Base-by-base conservation (phyloP, 108 stramenopile genomes). In the Cyclostephanos invisitatus region DNA sequence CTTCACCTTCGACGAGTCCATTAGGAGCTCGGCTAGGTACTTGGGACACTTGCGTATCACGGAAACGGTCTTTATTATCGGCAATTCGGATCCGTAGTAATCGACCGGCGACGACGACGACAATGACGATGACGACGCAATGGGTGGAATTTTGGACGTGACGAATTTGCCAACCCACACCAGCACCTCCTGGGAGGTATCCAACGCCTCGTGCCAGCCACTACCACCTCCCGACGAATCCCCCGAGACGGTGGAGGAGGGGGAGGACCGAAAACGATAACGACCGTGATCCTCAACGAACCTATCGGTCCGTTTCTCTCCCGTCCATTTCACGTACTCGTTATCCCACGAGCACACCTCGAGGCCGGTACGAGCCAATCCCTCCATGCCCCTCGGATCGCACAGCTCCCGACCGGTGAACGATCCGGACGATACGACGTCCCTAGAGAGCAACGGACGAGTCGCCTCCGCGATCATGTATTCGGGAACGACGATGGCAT, bases 1-100 rank as follows among this genome's bases (percentile, higher is more conserved):
- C 24, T 83, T 80, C 27, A 95, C 91, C 57, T 72, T 83, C 28
- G 57, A 70, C 22, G 90, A 92, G 70, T 95, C 91, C 90, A 95
- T 85, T 18, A 95, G 53, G 55, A 95, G 65, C 12, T 86, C 85
- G 10, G 87, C 87, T 55, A 95, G 71, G 40, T 88, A 91, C 25
- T 84, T 53, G 9, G 94, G 84, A 53, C 84, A 68, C 68, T 91
- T 60, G 15, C 84, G 84, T 40, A 95, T 59, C 10, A 92, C 77
- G 10, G 89, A 84, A 47, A 69, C 77, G 2, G 91, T 88, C 60
- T 90, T 91, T 66, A 95, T 84, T 18, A 91, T 67, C 1, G 94
- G 94, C 22, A 91, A 47, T 44, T 92, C 72, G 11, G 82, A 56
- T 40, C 94, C 94, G 42, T 88, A 72, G 6, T 80, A 80, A 7